Evolutionary conservation across 2,329 filamentous ascomycete genomes (phyloP).

Genomic region (Mycocentrospora acerina): DNA sequence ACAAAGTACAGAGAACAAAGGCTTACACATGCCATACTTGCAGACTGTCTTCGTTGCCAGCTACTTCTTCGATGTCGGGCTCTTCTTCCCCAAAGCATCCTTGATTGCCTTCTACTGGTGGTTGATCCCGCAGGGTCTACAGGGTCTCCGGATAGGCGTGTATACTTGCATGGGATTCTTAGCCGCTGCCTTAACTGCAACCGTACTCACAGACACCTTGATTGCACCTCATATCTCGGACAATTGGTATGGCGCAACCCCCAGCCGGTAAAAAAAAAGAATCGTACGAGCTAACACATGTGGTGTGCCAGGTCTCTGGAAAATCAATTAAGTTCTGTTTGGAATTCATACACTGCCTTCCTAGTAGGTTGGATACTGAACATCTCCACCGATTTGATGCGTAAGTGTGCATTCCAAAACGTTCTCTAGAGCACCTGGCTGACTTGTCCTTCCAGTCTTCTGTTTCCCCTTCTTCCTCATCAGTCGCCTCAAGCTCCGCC

Average conservation of each 20-base stretch:
- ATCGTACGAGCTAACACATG: no score
- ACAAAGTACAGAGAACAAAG: no score
- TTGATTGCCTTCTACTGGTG: conserved; percentile 27
- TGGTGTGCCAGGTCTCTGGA: conserved; percentile 13
- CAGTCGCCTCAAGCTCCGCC: conserved; percentile 22
- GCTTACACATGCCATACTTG: neutral
- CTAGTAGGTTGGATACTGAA: conserved; percentile 19
- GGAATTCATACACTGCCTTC: conserved; percentile 18
- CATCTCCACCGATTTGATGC: conserved; percentile 19
- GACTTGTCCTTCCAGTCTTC: conserved; percentile 13
- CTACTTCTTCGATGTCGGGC: conserved; percentile 23
- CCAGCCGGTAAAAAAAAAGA: no score
- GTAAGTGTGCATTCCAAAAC: conserved; percentile 6
- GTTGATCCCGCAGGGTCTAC: conserved; percentile 22
- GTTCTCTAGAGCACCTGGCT: neutral
- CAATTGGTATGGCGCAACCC: conserved; percentile 15
- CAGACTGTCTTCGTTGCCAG: conserved; percentile 21
- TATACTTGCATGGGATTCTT: conserved; percentile 12
- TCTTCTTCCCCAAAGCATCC: conserved; percentile 24
- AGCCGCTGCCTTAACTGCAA: conserved; percentile 11
- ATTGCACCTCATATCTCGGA: conserved; percentile 13
- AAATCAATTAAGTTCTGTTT: conserved; percentile 19
- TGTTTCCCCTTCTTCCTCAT: conserved; percentile 24
- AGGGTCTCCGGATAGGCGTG: conserved; percentile 17
- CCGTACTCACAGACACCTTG: conserved; percentile 17